These are phyloP conservation scores for Hypoxylon rubiginosum DNA, from an alignment of 2,329 filamentous ascomycete genomes.

Conservation along the genomic window DNA sequence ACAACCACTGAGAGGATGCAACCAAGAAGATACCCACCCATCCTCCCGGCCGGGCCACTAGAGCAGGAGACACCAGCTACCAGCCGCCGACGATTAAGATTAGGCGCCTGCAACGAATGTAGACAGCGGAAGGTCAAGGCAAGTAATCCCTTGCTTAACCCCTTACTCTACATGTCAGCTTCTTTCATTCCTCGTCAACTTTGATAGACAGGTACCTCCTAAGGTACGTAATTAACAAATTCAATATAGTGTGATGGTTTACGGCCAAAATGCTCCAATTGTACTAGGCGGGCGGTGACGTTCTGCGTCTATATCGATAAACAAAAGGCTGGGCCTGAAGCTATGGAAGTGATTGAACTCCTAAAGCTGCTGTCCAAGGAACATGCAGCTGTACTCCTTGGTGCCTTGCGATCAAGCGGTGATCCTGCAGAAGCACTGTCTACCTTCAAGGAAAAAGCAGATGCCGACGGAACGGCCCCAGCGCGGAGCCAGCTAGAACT, in stretches of 20 bases:
- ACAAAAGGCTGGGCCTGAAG: conserved; percentile 31
- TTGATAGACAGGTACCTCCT: too few relatives aligned
- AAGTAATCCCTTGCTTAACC: conserved; percentile 16
- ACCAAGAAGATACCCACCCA: conserved; percentile 26
- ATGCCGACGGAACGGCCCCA: neutral
- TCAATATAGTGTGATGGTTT: conserved; percentile 41
- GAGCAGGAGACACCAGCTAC: conserved; percentile 9
- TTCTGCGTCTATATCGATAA: conserved; percentile 39
- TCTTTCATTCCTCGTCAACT: too few relatives aligned
- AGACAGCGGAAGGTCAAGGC: conserved; percentile 42
- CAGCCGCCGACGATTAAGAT: conserved; percentile 16
- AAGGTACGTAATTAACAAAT: neutral
- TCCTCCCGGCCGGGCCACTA: conserved; percentile 24
- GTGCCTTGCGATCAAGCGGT: conserved; percentile 39
- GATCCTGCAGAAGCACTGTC: conserved; percentile 44
- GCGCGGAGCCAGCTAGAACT: conserved; percentile 32
- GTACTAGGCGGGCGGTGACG: conserved; percentile 29
- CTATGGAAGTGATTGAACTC: conserved; percentile 46
- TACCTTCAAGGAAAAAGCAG: conserved; percentile 26
- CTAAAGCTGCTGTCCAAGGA: conserved; percentile 42
- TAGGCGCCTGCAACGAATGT: conserved; percentile 41
- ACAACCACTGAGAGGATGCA: conserved; percentile 11
- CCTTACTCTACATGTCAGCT: too few relatives aligned
- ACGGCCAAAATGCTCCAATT: conserved; percentile 39
- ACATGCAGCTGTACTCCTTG: conserved; percentile 40